Evolutionary conservation across 2,329 filamentous ascomycete genomes (phyloP).

Genomic region (Fusarium keratoplasticum): DNA sequence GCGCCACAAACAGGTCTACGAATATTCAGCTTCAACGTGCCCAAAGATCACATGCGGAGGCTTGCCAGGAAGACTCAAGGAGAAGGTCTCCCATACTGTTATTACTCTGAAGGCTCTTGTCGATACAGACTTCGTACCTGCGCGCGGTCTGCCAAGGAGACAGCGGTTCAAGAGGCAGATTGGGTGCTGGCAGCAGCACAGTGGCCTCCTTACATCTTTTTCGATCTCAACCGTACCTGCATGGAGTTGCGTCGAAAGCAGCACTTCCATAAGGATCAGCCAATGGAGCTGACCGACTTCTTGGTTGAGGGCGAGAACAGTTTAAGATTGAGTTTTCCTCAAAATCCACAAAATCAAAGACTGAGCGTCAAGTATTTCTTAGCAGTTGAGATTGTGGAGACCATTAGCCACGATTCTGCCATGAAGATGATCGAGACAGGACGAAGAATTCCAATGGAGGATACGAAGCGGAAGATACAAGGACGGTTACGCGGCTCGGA

Average conservation of each 20-base stretch:
- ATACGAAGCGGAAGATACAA: constrained; percentile 70
- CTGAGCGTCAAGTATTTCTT: constrained; percentile 61
- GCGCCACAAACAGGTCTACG: constrained; percentile 52
- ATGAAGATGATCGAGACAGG: constrained; percentile 52
- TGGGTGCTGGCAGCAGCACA: constrained; percentile 74
- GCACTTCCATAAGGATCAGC: constrained; percentile 80
- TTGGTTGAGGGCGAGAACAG: constrained; percentile 71
- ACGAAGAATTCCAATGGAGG: constrained; percentile 55
- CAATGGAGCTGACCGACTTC: constrained; percentile 76
- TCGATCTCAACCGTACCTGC: constrained; percentile 73
- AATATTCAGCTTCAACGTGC: constrained; percentile 61
- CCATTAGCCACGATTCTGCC: constrained; percentile 60
- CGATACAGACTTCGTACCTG: constrained; percentile 79
- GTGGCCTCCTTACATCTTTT: constrained; percentile 79
- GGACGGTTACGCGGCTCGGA: constrained; percentile 52
- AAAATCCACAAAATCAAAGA: constrained; percentile 42
- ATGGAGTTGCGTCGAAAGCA: constrained; percentile 72
- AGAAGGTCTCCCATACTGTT: constrained; percentile 50
- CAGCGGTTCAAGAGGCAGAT: constrained; percentile 54
- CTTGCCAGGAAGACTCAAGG: constrained; percentile 49
- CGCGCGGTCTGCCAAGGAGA: constrained; percentile 29
- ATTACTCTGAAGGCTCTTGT: constrained; percentile 63
- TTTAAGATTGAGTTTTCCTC: constrained; percentile 63
- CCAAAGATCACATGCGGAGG: constrained; percentile 48
- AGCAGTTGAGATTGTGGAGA: constrained; percentile 77